Evolutionary conservation across 148 eudicot species (phyloP).

Genomic region (Diospyros kaki): DNA sequence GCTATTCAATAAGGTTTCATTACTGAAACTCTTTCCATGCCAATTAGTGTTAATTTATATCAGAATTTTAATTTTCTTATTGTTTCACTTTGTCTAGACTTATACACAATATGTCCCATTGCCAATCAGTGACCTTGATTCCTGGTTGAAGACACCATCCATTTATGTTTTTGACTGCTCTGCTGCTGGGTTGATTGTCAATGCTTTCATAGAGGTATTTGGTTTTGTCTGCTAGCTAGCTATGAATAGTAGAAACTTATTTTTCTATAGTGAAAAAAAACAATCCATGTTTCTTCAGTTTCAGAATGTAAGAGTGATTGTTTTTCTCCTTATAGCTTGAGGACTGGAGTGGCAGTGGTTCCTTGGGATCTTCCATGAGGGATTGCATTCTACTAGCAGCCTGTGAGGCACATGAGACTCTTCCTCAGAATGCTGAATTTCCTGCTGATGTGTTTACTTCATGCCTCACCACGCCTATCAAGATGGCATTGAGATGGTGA

Average conservation of each 20-base stretch:
- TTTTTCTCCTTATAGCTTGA: constrained; percentile 53
- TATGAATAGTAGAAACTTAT: not conserved
- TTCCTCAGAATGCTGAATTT: constrained; percentile 94
- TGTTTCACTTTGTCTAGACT: constrained; percentile 43
- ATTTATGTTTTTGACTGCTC: constrained; percentile 97
- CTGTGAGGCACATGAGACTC: constrained; percentile 93
- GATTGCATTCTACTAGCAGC: constrained; percentile 98
- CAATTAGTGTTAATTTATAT: constrained; percentile 1
- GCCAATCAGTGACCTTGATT: constrained; percentile 85
- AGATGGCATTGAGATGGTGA: constrained; percentile 98
- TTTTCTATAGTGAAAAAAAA: not conserved
- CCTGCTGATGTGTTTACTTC: constrained; percentile 98
- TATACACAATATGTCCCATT: constrained; percentile 92
- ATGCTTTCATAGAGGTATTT: constrained; percentile 81
- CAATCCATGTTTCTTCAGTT: constrained; percentile 13
- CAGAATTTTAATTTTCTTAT: constrained; percentile 10
- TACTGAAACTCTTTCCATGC: constrained; percentile 8
- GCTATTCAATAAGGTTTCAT: constrained; percentile 85
- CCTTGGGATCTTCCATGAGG: constrained; percentile 57
- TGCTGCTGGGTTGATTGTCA: constrained; percentile 92
- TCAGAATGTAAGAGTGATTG: not conserved
- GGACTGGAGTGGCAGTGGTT: constrained; percentile 43
- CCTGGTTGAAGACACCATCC: constrained; percentile 93
- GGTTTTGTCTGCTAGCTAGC: not conserved
- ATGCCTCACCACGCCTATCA: constrained; percentile 95